Conservation (phyloP, 2,329 filamentous ascomycete species). For the Cladophialophora carrionii region DNA sequence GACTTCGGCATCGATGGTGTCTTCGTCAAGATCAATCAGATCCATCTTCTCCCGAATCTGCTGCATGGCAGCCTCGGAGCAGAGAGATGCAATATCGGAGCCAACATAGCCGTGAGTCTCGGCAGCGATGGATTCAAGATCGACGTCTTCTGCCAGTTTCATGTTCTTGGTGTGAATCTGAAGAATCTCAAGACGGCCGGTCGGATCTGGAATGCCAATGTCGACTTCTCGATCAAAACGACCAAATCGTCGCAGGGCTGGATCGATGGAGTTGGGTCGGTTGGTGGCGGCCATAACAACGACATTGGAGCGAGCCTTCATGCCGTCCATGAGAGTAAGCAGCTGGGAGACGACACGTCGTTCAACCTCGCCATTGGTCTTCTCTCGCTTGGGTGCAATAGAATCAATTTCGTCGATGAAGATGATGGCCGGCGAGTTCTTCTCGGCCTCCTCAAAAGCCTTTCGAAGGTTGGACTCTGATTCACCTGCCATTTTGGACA, state of each 20-base stretch:
- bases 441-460: slow-evolving; percentile 99
- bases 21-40: slow-evolving; percentile 96
- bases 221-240: slow-evolving; percentile 99
- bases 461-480: slow-evolving; percentile 97
- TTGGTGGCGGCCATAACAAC: slow-evolving; percentile 99
- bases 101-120: slow-evolving; percentile 99
- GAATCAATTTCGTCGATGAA: slow-evolving; percentile 99
- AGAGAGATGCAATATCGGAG: slow-evolving; percentile 96
- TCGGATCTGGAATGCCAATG: slow-evolving; percentile 96
- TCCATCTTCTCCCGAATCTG: slow-evolving; percentile 99
- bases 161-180: slow-evolving; percentile 99
- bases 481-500: slow-evolving; percentile 99
- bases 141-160: slow-evolving; percentile 96
- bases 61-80: slow-evolving; percentile 99
- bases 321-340: slow-evolving; percentile 96
- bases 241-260: slow-evolving; percentile 93
- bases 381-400: slow-evolving; percentile 98
- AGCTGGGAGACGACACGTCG: slow-evolving; percentile 97
- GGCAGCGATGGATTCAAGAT: slow-evolving; percentile 92
- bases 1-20: slow-evolving; percentile 98
- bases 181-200: slow-evolving; percentile 96
- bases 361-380: slow-evolving; percentile 99
- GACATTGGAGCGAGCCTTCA: slow-evolving; percentile 98
- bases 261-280: slow-evolving; percentile 97
- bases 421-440: slow-evolving; percentile 98